Evolutionary conservation across 495 filamentous ascomycete genomes (phyloP), one percentile per base, ranked within the genome.

Genomic region (Wilcoxina mikolae): DNA sequence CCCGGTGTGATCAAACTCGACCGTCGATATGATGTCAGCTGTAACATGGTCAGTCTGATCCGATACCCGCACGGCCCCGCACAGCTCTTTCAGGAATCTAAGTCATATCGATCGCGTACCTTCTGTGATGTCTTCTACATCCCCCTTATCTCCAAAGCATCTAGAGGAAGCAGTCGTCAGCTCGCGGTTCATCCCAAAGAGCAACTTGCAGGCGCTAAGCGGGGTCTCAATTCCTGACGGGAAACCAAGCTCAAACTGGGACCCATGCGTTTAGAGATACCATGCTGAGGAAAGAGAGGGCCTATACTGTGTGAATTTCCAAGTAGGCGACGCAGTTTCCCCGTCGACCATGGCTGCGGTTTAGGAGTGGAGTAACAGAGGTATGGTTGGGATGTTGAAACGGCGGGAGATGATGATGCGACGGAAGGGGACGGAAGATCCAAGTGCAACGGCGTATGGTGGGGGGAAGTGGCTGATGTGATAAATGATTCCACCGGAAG

Each of bases 281-380:
- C 39, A 26, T 23, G 24, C 18, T 41, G 55, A 51, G 17, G 31
- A 27, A 39, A 24, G 17, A n/a, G 35, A 44, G 35, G 45, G 55
- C 1, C 87, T 93, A 78, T 79, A 98, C 91, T 98, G 91, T 71
- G 91, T 98, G 74, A 98, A 98, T 77, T 96, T 96, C 91, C 91
- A 96, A 70, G 90, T 95, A 64, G 91, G 90, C 69, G 87, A 78
- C 72, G 78, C 83, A 71, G 83, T 76, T 73, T 95, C 91, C 74
- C 82, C 85, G 76, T 95, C 91, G 74, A 91, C 89, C 91, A 98
- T 98, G 73, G 24, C 39, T 38, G 26, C 49, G n/a, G 24, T 46
- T 46, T 46, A 46, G n/a, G n/a, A n/a, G n/a, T n/a, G n/a, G n/a
- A n/a, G n/a, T n/a, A n/a, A n/a, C n/a, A n/a, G n/a, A n/a, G n/a